Conservation (phyloP, 495 filamentous ascomycete species). For the Neurospora sp. region DNA sequence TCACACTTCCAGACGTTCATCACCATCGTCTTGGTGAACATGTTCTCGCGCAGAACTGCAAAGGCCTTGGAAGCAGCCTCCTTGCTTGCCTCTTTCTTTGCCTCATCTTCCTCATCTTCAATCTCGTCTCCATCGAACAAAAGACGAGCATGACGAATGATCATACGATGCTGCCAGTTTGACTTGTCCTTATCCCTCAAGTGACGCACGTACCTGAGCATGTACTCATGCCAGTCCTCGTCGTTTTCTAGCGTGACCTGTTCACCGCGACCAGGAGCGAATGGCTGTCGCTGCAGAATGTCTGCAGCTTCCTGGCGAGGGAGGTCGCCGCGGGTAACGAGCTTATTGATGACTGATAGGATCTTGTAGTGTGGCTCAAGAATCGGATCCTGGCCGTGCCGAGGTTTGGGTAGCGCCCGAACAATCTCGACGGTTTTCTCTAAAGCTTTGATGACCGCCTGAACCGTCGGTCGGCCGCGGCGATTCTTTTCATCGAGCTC, state of each 20-base stretch:
- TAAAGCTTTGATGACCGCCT: conserved; percentile 53
- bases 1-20: conserved; percentile 96
- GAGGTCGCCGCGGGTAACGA: conserved; percentile 46
- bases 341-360: conserved; percentile 74
- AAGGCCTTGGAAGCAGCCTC: conserved; percentile 50
- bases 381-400: conserved; percentile 71
- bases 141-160: conserved; percentile 65
- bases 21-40: conserved; percentile 90
- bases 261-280: conserved; percentile 27
- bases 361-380: conserved; percentile 97
- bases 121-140: conserved; percentile 42
- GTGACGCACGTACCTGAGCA: conserved; percentile 60
- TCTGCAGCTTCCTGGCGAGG: conserved; percentile 31
- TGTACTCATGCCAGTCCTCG: conserved; percentile 65
- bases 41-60: conserved; percentile 68
- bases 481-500: conserved; percentile 36
- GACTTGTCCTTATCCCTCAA: conserved; percentile 82
- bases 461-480: conserved; percentile 34
- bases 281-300: conserved; percentile 37
- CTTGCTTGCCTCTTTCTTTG: conserved; percentile 12
- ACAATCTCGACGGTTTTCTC: conserved; percentile 61
- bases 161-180: conserved; percentile 96
- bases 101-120: conserved; percentile 13
- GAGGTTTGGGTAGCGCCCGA: conserved; percentile 57
- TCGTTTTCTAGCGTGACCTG: conserved; percentile 31